These are phyloP conservation scores for Mucor mucedo DNA, from an alignment of 371 early-diverging fungal species.

Conservation along the genomic window DNA sequence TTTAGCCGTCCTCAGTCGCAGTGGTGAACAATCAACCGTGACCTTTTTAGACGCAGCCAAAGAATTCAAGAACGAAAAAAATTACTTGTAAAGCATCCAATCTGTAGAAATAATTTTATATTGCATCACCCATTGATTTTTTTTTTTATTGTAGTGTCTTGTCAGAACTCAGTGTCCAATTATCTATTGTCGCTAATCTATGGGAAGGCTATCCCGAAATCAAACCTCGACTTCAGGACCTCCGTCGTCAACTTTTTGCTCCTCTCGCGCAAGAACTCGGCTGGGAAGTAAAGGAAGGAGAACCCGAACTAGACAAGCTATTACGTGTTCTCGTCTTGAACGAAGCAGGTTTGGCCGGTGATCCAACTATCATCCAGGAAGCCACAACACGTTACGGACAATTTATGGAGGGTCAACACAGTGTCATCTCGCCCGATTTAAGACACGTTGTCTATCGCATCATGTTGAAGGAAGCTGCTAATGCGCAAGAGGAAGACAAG, in stretches of 20 bases:
- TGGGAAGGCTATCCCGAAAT: slow-evolving; percentile 56
- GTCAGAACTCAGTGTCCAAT: slow-evolving; percentile 50
- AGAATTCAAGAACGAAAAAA: slow-evolving; percentile 63
- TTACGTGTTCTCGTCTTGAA: slow-evolving; percentile 54
- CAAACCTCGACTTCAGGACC: slow-evolving; percentile 38
- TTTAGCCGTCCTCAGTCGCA: slow-evolving; percentile 64
- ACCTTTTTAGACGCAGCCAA: slow-evolving; percentile 65
- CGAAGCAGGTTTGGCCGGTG: slow-evolving; percentile 49
- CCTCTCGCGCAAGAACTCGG: slow-evolving; percentile 58
- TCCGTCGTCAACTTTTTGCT: slow-evolving; percentile 57
- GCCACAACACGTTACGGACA: slow-evolving; percentile 12
- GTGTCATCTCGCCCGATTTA: slow-evolving; percentile 74
- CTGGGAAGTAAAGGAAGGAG: slow-evolving; percentile 56
- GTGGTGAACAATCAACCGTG: slow-evolving; percentile 66
- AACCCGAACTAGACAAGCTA: slow-evolving; percentile 47
- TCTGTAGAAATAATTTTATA: not conserved
- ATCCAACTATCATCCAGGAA: slow-evolving; percentile 15
- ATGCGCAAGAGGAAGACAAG: slow-evolving; percentile 49
- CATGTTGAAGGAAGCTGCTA: slow-evolving; percentile 62
- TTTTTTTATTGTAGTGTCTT: slow-evolving; percentile 45
- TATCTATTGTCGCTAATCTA: slow-evolving; percentile 46
- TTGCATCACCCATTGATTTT: not conserved
- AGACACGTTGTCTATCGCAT: slow-evolving; percentile 70
- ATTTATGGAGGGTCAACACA: slow-evolving; percentile 9
- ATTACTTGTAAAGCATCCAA: slow-evolving; percentile 57